Evolutionary conservation across 371 early-diverging fungal species (phyloP), one percentile per base, ranked within the genome.

Genomic region (Syncephalastrum sp.): DNA sequence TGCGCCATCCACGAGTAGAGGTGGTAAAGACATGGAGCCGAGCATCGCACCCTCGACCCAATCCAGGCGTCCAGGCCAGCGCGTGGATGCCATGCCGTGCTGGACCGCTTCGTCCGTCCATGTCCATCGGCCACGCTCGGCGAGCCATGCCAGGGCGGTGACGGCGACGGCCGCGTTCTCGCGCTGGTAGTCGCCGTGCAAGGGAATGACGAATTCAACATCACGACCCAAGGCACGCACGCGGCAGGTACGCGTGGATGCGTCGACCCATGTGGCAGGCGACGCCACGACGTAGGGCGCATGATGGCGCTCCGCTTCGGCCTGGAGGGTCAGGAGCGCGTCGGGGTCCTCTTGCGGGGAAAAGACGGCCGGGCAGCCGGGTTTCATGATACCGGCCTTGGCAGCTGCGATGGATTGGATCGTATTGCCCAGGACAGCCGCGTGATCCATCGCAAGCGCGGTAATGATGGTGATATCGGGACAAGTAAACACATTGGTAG

Each of bases 11-110:
- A 92, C 79, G 16, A 94, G 69, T 7, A 93, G 58, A 38, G 54
- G 42, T 19, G 43, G 54, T 7, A 53, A 29, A 2, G 23, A 1
- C 3, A 16, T 60, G 14, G 47, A 41, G 15, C 44, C 23, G 19
- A 58, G 8, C 10, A 21, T 14, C 6, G 54, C 8, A 16, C 17
- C 3, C 16, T 42, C 56, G 7, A 89, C 57, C 83, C 87, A 88
- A 49, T 94, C 90, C 53, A 97, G 61, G 15, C 97, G 78, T 3
- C 94, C 95, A 0, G 91, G 93, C 92, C 94, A 94, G 25, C 77
- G 63, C 1, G 89, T 86, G 5, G 67, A 59, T 15, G 67, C 59
- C 68, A 90, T 82, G 0, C 90, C 90, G 5, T 67, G 50, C 5
- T 72, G 74, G 16, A 91, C 75, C 15, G 68, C 59, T 7, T 70